These are phyloP conservation scores for Elsinoe perseae DNA, from an alignment of 2,329 filamentous ascomycete genomes.

Conservation along the genomic window DNA sequence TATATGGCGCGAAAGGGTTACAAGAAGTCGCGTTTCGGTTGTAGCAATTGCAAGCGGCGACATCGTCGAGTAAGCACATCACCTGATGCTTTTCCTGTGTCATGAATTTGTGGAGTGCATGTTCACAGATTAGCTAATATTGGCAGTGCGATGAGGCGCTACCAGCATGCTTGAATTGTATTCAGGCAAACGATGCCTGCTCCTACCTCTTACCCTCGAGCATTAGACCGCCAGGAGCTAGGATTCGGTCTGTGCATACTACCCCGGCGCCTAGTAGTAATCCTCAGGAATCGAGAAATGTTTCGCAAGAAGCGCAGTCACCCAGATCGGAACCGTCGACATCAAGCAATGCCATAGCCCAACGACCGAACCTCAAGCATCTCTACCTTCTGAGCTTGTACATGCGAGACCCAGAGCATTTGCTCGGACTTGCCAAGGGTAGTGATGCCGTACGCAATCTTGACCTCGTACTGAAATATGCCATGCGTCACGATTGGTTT, in stretches of 20 bases:
- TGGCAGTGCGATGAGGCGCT: not conserved
- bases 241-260: not conserved
- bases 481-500: not conserved
- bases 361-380: not conserved
- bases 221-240: not conserved
- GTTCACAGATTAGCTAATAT: not conserved
- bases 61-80: not conserved
- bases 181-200: not conserved
- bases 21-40: conserved; percentile 6
- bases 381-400: not conserved
- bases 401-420: not conserved
- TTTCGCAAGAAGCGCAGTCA: not conserved
- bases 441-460: not conserved
- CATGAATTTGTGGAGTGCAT: no score
- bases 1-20: not conserved
- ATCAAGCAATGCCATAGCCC: not conserved
- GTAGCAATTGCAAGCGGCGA: not conserved
- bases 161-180: not conserved
- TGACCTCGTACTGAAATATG: not conserved
- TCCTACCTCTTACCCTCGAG: conserved; percentile 1
- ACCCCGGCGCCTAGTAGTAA: not conserved
- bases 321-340: not conserved
- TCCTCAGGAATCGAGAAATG: not conserved
- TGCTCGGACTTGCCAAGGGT: not conserved
- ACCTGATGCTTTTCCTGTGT: no score